These are phyloP conservation scores for Gossypium raimondii DNA, from an alignment of 345 rosid genomes.

Conservation along the genomic window DNA sequence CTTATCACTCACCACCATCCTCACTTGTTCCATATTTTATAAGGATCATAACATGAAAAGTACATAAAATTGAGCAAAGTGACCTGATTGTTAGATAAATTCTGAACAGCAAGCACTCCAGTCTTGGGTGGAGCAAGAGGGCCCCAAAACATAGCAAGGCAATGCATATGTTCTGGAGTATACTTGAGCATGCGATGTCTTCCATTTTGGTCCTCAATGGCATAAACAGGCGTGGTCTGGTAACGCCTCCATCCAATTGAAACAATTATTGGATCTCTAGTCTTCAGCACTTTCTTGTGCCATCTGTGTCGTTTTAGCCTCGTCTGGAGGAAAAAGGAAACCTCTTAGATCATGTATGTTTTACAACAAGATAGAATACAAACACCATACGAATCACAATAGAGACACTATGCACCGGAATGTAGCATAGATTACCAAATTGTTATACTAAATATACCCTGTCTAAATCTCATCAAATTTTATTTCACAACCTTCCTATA, in stretches of 20 bases:
- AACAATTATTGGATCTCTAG: slow-evolving; percentile 82
- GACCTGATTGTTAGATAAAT: slow-evolving; percentile 77
- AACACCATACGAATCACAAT: background rate
- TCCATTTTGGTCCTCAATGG: slow-evolving; percentile 80
- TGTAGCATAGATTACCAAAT: background rate
- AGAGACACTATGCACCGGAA: background rate
- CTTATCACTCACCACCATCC: background rate
- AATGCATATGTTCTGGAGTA: slow-evolving; percentile 95
- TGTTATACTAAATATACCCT: background rate
- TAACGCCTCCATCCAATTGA: slow-evolving; percentile 97
- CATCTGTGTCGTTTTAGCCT: slow-evolving; percentile 87
- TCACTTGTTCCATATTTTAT: background rate
- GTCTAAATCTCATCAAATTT: background rate
- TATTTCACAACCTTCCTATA: background rate
- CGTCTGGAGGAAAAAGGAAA: slow-evolving; percentile 41
- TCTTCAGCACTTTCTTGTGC: slow-evolving; percentile 86
- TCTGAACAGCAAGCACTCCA: slow-evolving; percentile 83
- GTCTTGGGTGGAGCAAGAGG: slow-evolving; percentile 94
- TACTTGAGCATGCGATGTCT: slow-evolving; percentile 93
- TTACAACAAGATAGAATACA: background rate
- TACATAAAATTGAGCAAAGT: slow-evolving; percentile 8
- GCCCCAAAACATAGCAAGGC: slow-evolving; percentile 96
- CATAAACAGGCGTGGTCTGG: slow-evolving; percentile 80
- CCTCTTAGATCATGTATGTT: background rate
- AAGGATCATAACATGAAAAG: slow-evolving; percentile 4